Percentiles rank a stretch among this genome's conserved stretches.
Conservation (phyloP, 2,329 filamentous ascomycete species). For the Achaetomium macrosporum region DNA sequence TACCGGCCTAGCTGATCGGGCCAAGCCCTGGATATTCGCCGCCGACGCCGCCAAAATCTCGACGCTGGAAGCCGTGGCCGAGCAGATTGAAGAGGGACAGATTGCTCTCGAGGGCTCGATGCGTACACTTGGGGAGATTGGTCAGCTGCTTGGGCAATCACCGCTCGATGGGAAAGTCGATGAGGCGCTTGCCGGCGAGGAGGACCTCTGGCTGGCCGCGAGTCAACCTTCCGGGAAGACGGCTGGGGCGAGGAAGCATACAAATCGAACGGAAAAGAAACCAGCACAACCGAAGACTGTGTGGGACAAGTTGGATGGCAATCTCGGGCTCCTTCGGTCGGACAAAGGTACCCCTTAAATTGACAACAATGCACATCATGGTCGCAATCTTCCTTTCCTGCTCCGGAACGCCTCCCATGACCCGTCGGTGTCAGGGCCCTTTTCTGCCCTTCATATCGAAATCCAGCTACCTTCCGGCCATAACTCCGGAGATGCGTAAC, state of each 20-base stretch:
- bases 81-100: constrained; percentile 55
- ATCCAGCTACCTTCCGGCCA: constrained; percentile 43
- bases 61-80: constrained; percentile 52
- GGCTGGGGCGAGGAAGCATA: constrained; percentile 21
- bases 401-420: constrained; percentile 11
- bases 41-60: constrained; percentile 55
- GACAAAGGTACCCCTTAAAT: constrained; percentile 16
- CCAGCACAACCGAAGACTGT: constrained; percentile 32
- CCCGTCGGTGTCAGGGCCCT: neutral
- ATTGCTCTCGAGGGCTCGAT: constrained; percentile 49
- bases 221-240: constrained; percentile 27
- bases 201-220: constrained; percentile 35
- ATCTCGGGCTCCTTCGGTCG: constrained; percentile 39
- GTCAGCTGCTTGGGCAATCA: constrained; percentile 39
- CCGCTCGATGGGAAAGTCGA: constrained; percentile 19
- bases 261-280: constrained; percentile 15
- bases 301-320: constrained; percentile 49
- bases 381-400: neutral
- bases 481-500: constrained; percentile 70
- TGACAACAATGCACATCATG: neutral
- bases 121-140: constrained; percentile 43
- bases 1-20: constrained; percentile 37
- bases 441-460: neutral
- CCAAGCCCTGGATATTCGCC: constrained; percentile 55
- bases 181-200: constrained; percentile 20